Conservation (phyloP, 768 basidiomycete species). For the Neoboletus subvelutipes region DNA sequence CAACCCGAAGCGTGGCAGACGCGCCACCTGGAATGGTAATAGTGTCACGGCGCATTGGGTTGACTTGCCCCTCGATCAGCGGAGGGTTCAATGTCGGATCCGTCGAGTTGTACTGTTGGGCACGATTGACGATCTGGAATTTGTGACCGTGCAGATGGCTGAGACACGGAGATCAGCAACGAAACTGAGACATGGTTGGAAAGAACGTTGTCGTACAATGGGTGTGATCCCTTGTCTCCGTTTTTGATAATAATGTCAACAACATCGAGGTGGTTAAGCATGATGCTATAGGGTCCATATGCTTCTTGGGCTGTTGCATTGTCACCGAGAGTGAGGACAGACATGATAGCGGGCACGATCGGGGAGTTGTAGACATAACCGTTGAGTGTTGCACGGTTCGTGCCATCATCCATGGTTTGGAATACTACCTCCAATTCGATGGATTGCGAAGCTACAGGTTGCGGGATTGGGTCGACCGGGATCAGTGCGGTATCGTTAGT, state of each 20-base stretch:
- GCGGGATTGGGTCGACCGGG: slow-evolving; percentile 54
- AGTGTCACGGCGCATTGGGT: slow-evolving; percentile 93
- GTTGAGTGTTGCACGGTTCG: slow-evolving; percentile 81
- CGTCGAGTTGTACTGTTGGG: slow-evolving; percentile 64
- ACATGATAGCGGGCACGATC: slow-evolving; percentile 74
- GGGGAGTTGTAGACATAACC: slow-evolving; percentile 66
- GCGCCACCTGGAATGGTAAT: slow-evolving; percentile 67
- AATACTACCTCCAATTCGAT: slow-evolving; percentile 75
- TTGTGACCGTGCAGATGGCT: slow-evolving; percentile 94
- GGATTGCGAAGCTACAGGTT: slow-evolving; percentile 51
- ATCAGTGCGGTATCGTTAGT: slow-evolving; percentile 69
- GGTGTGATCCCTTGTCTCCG: slow-evolving; percentile 72
- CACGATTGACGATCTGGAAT: slow-evolving; percentile 75
- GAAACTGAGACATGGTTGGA: not conserved
- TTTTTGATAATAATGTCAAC: slow-evolving; percentile 79
- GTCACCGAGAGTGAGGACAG: slow-evolving; percentile 69
- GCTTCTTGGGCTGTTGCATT: slow-evolving; percentile 65
- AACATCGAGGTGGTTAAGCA: slow-evolving; percentile 72
- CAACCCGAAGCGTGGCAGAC: slow-evolving; percentile 71
- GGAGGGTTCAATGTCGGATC: slow-evolving; percentile 82
- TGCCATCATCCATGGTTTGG: slow-evolving; percentile 83
- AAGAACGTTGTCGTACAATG: slow-evolving; percentile 58
- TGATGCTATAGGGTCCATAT: slow-evolving; percentile 79
- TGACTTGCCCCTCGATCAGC: slow-evolving; percentile 70
- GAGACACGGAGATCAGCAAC: slow-evolving; percentile 1